Evolutionary conservation across 2,329 filamentous ascomycete genomes (phyloP), one percentile per base, ranked within the genome.

Genomic region (Penicillium griseofulvum): DNA sequence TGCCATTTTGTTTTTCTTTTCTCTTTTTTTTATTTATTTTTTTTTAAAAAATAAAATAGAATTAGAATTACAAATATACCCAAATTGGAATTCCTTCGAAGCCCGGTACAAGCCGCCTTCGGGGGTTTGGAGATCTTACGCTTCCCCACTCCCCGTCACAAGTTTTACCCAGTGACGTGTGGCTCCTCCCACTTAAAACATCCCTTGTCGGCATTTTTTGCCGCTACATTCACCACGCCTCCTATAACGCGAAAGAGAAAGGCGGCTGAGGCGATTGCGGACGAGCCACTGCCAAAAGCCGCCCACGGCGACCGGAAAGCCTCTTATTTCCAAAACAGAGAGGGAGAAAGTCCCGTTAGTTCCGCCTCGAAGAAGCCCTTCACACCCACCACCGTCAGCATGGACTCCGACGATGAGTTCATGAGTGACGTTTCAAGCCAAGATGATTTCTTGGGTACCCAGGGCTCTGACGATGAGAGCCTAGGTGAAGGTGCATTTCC

Each of bases 351-450:
- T 34, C 52, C 54, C 26, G 52, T 39, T 24, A 60, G 57, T 48
- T 52, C 57, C 17, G 49, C 54, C 34, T 57, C 56, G 44, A 66
- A 63, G 47, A 63, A 60, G 51, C 65, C 74, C 58, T 59, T 80
- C 54, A 76, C 74, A 19, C 74, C 76, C 49, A 78, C 78, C 22
- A 63, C 77, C 34, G 76, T 71, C 73, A 83, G 80, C 61, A 97
- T 97, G 92, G 91, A 96, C 78, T 97, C 92, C 9, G 93, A 97
- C 67, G 91, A 97, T 69, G 93, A 97, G 57, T 92, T 92, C 74
- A 88, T 94, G 83, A 95, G 89, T 66, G 86, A 87, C 69, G 81
- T 87, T 65, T 93, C 90, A 39, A 96, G 89, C 69, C 87, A 87
- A 39, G 86, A 87, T 56, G 83, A 84, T 57, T 83, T 90, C 57